Evolutionary conservation across 306 rosid genomes (phyloP).

Genomic region (Senna siamea): DNA sequence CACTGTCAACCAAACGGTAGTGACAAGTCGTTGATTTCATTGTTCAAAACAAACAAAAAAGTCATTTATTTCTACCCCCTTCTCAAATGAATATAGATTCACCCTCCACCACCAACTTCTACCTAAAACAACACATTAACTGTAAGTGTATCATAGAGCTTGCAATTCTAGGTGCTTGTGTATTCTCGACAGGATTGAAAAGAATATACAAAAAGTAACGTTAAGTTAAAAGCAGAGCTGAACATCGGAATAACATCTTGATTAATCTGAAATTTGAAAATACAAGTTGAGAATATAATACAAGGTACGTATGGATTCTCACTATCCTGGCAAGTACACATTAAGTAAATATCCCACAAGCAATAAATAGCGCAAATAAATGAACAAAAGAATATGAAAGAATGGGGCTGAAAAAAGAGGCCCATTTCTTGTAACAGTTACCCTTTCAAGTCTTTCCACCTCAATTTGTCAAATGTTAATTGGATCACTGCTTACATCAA

Average conservation of each 20-base stretch:
- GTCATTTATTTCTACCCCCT: no score
- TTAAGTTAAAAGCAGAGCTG: neutral
- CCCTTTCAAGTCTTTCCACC: constrained; percentile 18
- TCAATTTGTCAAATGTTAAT: constrained; percentile 29
- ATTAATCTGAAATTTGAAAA: neutral
- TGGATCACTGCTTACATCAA: constrained; percentile 56
- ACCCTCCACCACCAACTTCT: no score
- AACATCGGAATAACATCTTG: neutral
- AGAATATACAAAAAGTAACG: neutral
- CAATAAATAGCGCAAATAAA: neutral
- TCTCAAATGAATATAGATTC: no score
- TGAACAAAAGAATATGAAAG: constrained; percentile 15
- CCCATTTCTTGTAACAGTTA: constrained; percentile 17
- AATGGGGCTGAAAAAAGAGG: constrained; percentile 13
- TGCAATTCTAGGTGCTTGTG: neutral
- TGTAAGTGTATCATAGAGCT: no score
- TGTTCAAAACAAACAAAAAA: no score
- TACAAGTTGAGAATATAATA: neutral
- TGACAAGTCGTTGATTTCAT: neutral
- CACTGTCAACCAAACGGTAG: neutral
- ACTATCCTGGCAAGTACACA: neutral
- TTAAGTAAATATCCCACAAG: neutral
- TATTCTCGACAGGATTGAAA: neutral
- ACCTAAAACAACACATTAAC: no score
- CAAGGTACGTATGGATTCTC: neutral